Base-by-base conservation (phyloP, 257 asterid genomes). In the Schizonepeta tenuifolia region DNA sequence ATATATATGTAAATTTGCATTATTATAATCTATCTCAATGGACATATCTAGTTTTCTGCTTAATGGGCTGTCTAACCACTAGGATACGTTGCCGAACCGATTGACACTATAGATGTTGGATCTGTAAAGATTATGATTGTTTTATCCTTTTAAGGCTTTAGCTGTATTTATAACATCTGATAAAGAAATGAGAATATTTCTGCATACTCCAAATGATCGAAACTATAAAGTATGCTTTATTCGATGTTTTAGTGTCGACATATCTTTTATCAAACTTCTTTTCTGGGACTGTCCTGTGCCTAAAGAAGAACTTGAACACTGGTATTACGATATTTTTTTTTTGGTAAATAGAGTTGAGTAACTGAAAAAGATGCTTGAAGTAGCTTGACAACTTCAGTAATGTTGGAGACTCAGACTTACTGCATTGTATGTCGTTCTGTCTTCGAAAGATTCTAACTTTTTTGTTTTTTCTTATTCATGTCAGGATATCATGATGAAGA, bases 401-500 rank as follows among this genome's bases (percentile, higher is more conserved):
- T n/a, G n/a, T n/a, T n/a, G n/a, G n/a, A n/a, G n/a, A n/a, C n/a
- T 33, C 51, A 7, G 36, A 43, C 20, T 5, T 10, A 64, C 68
- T n/a, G 41, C 62, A 21, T 51, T n/a, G 36, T 71, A 67, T 57
- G 67, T 3, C 55, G 28, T 58, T 20, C 20, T 40, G 33, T 47
- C 57, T 46, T 60, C 15, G 41, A 22, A 21, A 60, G 51, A 28
- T 68, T 38, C 66, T 41, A 35, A 65, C 6, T 31, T 82, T 82
- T 21, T 53, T 4, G 55, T 21, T 14, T 56, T 40, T 40, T 13
- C 67, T 28, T 28, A 57, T 22, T 51, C n/a, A 15, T 69, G 22
- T 75, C 88, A 91, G 98, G 98, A 93, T 81, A 90, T 93, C 69
- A 80, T 85, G 74, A 85, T 85, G 96, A 93, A 84, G 83, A 84